Evolutionary conservation across 306 rosid genomes (phyloP).

Genomic region (Datisca glomerata): DNA sequence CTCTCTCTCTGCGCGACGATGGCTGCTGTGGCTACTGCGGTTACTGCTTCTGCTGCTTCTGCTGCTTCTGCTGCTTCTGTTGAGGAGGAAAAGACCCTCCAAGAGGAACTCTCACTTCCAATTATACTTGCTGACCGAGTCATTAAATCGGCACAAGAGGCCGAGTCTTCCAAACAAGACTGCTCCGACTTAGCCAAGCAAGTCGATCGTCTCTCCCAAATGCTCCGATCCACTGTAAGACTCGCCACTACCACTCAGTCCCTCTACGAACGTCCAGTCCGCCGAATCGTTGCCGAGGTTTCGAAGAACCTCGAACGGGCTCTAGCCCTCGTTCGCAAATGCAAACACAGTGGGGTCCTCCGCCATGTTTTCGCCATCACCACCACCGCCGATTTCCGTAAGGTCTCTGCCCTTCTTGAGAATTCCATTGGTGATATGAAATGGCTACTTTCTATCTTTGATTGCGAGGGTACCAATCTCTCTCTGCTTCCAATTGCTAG

Average conservation of each 20-base stretch:
- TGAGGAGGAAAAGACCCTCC: slow-evolving; percentile 35
- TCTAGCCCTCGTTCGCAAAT: slow-evolving; percentile 37
- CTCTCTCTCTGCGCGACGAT: too few relatives aligned
- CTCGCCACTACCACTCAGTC: slow-evolving; percentile 30
- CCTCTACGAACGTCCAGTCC: slow-evolving; percentile 61
- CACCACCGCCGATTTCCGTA: slow-evolving; percentile 48
- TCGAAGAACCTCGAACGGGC: slow-evolving; percentile 54
- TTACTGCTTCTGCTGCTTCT: neutral
- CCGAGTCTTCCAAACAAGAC: slow-evolving; percentile 46
- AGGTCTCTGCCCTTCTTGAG: slow-evolving; percentile 44
- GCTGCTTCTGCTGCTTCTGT: too few relatives aligned
- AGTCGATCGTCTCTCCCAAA: slow-evolving; percentile 46
- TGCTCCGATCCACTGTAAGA: slow-evolving; percentile 52
- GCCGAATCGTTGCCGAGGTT: slow-evolving; percentile 53
- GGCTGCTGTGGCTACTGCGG: slow-evolving; percentile 7
- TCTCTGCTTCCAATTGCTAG: slow-evolving; percentile 70
- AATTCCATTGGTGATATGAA: slow-evolving; percentile 65
- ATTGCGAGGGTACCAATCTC: slow-evolving; percentile 44
- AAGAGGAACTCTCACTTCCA: slow-evolving; percentile 39
- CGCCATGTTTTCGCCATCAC: slow-evolving; percentile 65
- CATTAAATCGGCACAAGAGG: slow-evolving; percentile 52
- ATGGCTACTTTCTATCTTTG: slow-evolving; percentile 58
- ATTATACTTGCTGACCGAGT: slow-evolving; percentile 58
- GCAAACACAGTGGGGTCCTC: slow-evolving; percentile 53
- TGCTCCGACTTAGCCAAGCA: slow-evolving; percentile 42